Percentiles rank a stretch among this genome's conserved stretches.
Evolutionary conservation across 192 early-diverging fungal species (phyloP).

Genomic region (Entophlyctis luteolus): DNA sequence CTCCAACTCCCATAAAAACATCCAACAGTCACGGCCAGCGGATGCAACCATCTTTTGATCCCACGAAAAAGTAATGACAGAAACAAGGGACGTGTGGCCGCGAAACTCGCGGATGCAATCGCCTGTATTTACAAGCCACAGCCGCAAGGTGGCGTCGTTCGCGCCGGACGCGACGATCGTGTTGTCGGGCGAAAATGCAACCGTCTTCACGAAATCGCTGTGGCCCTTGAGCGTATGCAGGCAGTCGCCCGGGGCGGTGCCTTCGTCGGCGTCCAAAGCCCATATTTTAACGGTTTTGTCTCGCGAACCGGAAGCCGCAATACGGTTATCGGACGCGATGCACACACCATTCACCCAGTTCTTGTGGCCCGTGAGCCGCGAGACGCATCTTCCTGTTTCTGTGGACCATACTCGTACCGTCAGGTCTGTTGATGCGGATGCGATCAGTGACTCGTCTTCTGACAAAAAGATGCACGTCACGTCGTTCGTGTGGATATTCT

Average conservation of each 20-base stretch:
- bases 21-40: constrained; percentile 75
- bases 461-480: neutral
- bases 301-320: neutral
- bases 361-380: neutral
- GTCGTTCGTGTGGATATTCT: neutral
- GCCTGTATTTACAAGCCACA: neutral
- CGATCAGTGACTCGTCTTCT: neutral
- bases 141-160: neutral
- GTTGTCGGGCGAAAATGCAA: neutral
- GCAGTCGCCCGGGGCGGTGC: too few species aligned
- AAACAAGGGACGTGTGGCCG: constrained; percentile 11
- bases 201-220: neutral
- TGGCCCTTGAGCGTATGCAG: neutral
- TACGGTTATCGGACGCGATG: neutral
- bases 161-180: neutral
- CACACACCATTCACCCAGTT: neutral
- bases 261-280: neutral
- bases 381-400: neutral
- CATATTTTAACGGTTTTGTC: neutral
- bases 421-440: neutral
- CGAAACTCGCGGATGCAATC: neutral
- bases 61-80: constrained; percentile 45
- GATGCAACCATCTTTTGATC: constrained; percentile 75
- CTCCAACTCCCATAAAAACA: constrained; percentile 63
- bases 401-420: neutral